Evolutionary conservation across 1,139 yeast species (phyloP), one percentile per base, ranked within the genome.

Genomic region (Hansenula sp.): DNA sequence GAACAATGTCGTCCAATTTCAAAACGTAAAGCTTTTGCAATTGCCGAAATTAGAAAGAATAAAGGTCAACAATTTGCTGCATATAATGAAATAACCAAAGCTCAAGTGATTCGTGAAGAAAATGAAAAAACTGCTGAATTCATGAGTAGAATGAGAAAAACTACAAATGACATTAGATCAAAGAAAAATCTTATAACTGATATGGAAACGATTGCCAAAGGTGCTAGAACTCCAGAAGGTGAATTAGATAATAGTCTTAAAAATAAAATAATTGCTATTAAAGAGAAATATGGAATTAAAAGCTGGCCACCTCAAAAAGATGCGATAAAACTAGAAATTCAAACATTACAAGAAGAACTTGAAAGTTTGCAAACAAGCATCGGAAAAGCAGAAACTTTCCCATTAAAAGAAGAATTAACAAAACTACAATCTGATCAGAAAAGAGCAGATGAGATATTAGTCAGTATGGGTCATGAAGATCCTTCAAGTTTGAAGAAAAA

Each of bases 61-160:
- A 81, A 84, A 65, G 97, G 97, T 75, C 90, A 88, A 41, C 92
- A 88, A 61, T 88, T 92, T 71, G 92, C 87, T 34, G 68, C 75
- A 52, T 89, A 85, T 65, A 86, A 84, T 59, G 69, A 74, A 34
- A 76, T 82, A 54, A 95, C 96, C 36, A 83, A 81, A 51, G 66
- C 66, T 39, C 72, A 74, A 52, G 90, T 88, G 27, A 66, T 71
- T 4, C 56, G 63, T 28, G 92, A 87, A 56, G 92, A 84, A 58
- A 65, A 69, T 35, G 61, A 59, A 38, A 77, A 74, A 57, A 66
- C 79, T 34, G 52, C 63, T 34, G 72, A 71, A 36, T 77, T 82
- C 49, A 59, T 75, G 37, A 58, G 65, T 22, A 71, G 72, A 55
- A 72, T 77, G 57, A 56, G 61, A 19, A 60, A 64, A 33, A 67